phyloP scores from a whole-genome alignment of 75 land plant species.

The Sequoia sempervirens region DNA sequence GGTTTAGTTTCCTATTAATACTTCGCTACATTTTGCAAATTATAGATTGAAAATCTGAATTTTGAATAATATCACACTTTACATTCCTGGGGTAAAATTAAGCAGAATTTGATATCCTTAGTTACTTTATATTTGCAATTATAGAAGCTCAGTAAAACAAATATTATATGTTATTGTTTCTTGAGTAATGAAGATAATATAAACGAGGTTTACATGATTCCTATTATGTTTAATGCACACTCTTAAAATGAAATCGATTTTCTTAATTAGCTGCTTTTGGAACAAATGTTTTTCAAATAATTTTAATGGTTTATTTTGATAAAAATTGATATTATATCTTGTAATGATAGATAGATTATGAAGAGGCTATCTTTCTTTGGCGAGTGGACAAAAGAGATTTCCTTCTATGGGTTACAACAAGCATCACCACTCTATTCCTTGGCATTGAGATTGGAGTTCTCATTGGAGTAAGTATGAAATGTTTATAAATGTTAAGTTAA shows the following conservation, averaged over 20 bases:
- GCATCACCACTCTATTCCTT: constrained; percentile 58
- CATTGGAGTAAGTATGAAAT: constrained; percentile 67
- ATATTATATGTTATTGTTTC: background rate
- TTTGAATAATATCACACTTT: background rate
- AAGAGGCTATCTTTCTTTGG: constrained; percentile 93
- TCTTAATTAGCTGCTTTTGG: background rate
- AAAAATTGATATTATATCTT: background rate
- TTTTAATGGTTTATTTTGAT: background rate
- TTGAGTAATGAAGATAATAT: background rate
- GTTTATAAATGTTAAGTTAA: background rate
- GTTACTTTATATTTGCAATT: background rate
- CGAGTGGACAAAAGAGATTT: constrained; percentile 86
- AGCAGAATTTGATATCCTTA: background rate
- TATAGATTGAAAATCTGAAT: background rate
- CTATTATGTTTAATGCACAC: background rate
- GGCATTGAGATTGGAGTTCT: constrained; percentile 98
- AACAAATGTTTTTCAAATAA: constrained; percentile 4
- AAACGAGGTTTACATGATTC: background rate
- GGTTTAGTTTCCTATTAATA: no score
- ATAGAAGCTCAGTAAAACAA: background rate
- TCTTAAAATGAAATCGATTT: background rate
- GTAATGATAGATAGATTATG: constrained; percentile 76
- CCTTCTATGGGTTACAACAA: constrained; percentile 78
- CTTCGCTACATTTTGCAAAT: no score
- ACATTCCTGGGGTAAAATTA: background rate